Evolutionary conservation across 2,329 filamentous ascomycete species (phyloP).

Genomic region (Coniochaeta prunicola): DNA sequence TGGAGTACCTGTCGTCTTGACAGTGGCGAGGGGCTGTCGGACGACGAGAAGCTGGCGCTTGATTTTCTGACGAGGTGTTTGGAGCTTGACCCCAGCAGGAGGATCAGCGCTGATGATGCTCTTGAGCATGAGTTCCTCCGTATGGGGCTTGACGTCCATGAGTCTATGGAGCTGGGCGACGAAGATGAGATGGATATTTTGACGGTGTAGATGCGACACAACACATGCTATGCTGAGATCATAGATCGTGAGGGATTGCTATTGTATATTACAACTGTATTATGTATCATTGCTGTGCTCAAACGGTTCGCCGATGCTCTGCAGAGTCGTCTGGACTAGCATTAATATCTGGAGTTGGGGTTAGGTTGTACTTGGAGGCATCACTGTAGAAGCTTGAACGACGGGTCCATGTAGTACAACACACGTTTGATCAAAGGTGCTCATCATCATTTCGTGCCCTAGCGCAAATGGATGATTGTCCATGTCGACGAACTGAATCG

Average conservation of each 20-base stretch:
- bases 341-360: not conserved
- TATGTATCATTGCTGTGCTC: no score
- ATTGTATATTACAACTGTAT: not conserved
- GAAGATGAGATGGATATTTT: slow-evolving; percentile 51
- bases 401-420: no score
- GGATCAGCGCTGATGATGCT: slow-evolving; percentile 70
- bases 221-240: no score
- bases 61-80: slow-evolving; percentile 66
- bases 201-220: slow-evolving; percentile 19
- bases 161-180: slow-evolving; percentile 24
- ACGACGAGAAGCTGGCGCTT: slow-evolving; percentile 66
- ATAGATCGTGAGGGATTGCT: slow-evolving; percentile 7
- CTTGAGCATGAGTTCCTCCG: slow-evolving; percentile 64
- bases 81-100: slow-evolving; percentile 65
- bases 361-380: not conserved
- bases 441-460: not conserved
- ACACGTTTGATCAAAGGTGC: not conserved
- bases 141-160: slow-evolving; percentile 22
- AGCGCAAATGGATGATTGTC: not conserved
- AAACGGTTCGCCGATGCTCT: no score
- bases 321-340: not conserved
- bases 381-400: no score
- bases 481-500: not conserved
- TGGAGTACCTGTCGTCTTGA: slow-evolving; percentile 79
- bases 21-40: slow-evolving; percentile 43